Conservation (phyloP, 805 yeast genomes). For the Cyberlindnera nakhonratchasimensis region DNA sequence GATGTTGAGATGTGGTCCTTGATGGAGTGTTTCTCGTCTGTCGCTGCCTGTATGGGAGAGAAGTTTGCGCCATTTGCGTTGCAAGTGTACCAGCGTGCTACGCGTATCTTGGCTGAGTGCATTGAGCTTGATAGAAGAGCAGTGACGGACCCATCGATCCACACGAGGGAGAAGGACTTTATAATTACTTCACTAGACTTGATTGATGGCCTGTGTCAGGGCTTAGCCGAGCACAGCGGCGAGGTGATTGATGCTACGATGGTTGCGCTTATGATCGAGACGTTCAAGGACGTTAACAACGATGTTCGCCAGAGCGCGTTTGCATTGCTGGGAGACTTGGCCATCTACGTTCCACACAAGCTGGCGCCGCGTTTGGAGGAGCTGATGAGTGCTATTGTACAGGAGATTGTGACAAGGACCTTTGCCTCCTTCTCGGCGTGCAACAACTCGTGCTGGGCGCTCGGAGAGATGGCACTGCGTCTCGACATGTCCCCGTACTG, state of each 20-base stretch:
- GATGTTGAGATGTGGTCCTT: conserved; percentile 90
- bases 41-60: conserved; percentile 84
- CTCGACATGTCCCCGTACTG: conserved; percentile 50
- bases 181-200: conserved; percentile 85
- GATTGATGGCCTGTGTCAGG: conserved; percentile 91
- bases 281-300: conserved; percentile 69
- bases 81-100: conserved; percentile 77
- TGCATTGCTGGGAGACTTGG: conserved; percentile 88
- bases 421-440: conserved; percentile 58
- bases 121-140: conserved; percentile 64
- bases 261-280: conserved; percentile 59
- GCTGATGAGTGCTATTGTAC: conserved; percentile 62
- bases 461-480: conserved; percentile 80
- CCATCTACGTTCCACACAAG: conserved; percentile 45
- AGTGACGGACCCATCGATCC: conserved; percentile 60
- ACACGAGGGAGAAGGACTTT: conserved; percentile 86
- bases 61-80: conserved; percentile 85
- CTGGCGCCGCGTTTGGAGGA: conserved; percentile 42
- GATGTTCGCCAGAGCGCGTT: conserved; percentile 94
- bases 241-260: conserved; percentile 51
- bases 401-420: conserved; percentile 56
- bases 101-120: conserved; percentile 63
- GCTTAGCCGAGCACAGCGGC: conserved; percentile 61
- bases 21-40: conserved; percentile 86
- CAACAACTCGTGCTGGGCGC: conserved; percentile 91